Percentiles rank a stretch among this genome's conserved stretches.
These are phyloP conservation scores for Scedosporium boydii DNA, from an alignment of 2,329 filamentous ascomycete species.

Conservation along the genomic window DNA sequence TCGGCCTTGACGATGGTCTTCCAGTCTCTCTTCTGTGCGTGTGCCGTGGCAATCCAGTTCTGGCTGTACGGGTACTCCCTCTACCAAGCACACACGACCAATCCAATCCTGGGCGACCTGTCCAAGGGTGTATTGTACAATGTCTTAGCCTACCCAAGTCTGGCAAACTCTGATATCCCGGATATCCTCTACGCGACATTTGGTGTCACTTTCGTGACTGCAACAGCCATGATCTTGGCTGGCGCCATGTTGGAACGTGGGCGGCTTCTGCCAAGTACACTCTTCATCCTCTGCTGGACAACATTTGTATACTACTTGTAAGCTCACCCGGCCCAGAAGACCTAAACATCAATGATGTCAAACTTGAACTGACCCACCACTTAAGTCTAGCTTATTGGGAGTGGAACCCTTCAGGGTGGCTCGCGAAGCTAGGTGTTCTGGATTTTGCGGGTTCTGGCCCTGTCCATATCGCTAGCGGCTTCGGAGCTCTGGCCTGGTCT, in stretches of 20 bases:
- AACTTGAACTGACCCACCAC: no score
- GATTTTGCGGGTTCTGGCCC: conserved; percentile 55
- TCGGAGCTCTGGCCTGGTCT: conserved; percentile 54
- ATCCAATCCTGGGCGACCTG: conserved; percentile 25
- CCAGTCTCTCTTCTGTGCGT: conserved; percentile 36
- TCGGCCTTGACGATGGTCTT: conserved; percentile 34
- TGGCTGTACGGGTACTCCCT: conserved; percentile 37
- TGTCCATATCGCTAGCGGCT: conserved; percentile 55
- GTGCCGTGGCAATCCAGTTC: conserved; percentile 33
- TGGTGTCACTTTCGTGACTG: conserved; percentile 26
- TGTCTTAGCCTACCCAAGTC: conserved; percentile 24
- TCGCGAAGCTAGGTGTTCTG: conserved; percentile 48
- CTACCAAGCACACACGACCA: conserved; percentile 25
- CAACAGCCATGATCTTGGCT: conserved; percentile 28
- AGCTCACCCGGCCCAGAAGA: conserved; percentile 2
- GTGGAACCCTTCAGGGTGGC: conserved; percentile 58
- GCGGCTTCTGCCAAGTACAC: conserved; percentile 36
- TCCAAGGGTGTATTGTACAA: conserved; percentile 24
- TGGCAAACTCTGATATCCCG: conserved; percentile 25
- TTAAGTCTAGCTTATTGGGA: conserved; percentile 52
- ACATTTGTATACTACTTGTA: conserved; percentile 50
- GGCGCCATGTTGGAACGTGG: conserved; percentile 28
- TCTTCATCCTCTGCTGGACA: conserved; percentile 55
- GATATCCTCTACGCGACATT: conserved; percentile 28
- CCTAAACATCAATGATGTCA: no score